Evolutionary conservation across 208 protist species (phyloP).

Genomic region (Phytomonas sp.): DNA sequence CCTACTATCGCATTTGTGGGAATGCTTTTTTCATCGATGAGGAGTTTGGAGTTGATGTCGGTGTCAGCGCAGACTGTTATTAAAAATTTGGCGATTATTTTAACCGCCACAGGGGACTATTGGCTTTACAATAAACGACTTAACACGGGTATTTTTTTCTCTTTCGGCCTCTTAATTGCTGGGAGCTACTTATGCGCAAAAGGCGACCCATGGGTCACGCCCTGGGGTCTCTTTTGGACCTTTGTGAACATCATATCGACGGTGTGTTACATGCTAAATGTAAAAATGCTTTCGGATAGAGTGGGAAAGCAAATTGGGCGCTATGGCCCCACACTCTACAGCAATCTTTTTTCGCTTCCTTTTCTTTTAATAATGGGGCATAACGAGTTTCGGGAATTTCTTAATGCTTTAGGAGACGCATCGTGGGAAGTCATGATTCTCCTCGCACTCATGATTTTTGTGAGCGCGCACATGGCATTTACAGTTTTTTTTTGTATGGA

Average conservation of each 20-base stretch:
- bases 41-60: conserved; percentile 74
- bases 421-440: conserved; percentile 16
- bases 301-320: conserved; percentile 52
- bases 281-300: conserved; percentile 52
- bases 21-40: conserved; percentile 82
- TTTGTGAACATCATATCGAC: conserved; percentile 66
- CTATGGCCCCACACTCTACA: conserved; percentile 85
- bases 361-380: conserved; percentile 26
- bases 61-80: conserved; percentile 80
- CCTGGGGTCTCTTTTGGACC: conserved; percentile 71
- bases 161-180: conserved; percentile 53
- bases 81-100: conserved; percentile 75
- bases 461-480: conserved; percentile 76
- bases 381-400: conserved; percentile 11
- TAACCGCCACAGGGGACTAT: conserved; percentile 74
- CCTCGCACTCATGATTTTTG: conserved; percentile 37
- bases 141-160: conserved; percentile 30
- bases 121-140: conserved; percentile 53
- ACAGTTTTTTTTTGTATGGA: conserved; percentile 86
- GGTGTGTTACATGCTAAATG: conserved; percentile 79
- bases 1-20: conserved; percentile 71
- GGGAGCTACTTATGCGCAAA: conserved; percentile 49
- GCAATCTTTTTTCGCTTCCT: conserved; percentile 78
- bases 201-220: conserved; percentile 76
- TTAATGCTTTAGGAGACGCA: conserved; percentile 8